Evolutionary conservation across 2,329 filamentous ascomycete species (phyloP), one percentile per base, ranked within the genome.

Genomic region (Aspergillus sp.): DNA sequence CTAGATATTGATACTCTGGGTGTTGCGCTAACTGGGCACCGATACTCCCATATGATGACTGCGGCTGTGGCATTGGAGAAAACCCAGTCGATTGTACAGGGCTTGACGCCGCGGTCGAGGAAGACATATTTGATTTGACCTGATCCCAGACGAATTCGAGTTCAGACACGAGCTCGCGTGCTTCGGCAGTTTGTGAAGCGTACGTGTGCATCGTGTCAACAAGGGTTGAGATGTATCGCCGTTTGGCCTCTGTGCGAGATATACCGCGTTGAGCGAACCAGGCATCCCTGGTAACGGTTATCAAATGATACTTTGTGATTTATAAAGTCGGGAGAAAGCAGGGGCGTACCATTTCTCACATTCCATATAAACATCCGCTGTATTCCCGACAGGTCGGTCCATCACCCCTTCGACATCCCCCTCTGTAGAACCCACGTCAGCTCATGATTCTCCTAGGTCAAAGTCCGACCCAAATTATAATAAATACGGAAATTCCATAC

Each of bases 61-160:
- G 68, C 34, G 66, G 61, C 53, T 76, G 67, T 33, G 66, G 64
- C 50, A 71, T 58, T 4, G 65, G 65, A 42, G 70, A 68, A 20
- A 73, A 66, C 19, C 66, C 69, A 9, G 69, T 62, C 13, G 65
- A 58, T 55, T 72, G 70, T 12, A 71, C 51, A 4, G 71, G 71
- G 41, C 68, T 69, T 5, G 56, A 59, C 13, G 56, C 56, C 7
- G 20, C 20, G 2, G 68, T 71, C 39, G 88, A 85, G 4, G 88
- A 86, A 11, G 86, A 75, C 8, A 81, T 85, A 68, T 93, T 97
- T 66, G 89, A 89, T 75, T 95, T 96, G 67, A 99, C 93, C 74
- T 98, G 95, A 66, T 97, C 92, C 95, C 95, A 99, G 40, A 99
- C 93, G 68, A 98, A 99, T 76, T 99, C 95, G n/a, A 99, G 85